A percentile compares a stretch with the other conserved stretches of the same genome.
These are phyloP conservation scores for Onygenales sp. DNA, from an alignment of 2,329 filamentous ascomycete species.

Conservation along the genomic window DNA sequence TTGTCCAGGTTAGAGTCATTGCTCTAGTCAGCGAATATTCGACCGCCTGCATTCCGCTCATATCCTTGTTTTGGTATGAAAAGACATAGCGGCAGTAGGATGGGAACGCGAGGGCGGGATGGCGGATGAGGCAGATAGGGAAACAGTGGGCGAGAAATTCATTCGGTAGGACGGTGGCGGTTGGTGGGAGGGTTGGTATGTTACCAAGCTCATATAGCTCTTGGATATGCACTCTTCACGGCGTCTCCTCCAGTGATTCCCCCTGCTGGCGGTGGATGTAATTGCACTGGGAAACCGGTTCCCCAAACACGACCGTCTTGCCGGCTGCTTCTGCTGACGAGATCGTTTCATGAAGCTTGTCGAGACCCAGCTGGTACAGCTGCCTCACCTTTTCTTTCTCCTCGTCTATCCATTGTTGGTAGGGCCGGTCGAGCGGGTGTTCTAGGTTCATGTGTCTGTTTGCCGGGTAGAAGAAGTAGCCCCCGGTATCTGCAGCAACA, in stretches of 20 bases:
- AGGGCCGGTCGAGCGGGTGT: constrained; percentile 9
- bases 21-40: constrained; percentile 12
- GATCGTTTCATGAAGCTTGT: constrained; percentile 16
- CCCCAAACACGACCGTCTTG: constrained; percentile 26
- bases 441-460: constrained; percentile 6
- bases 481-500: constrained; percentile 12
- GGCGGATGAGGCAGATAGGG: constrained; percentile 29
- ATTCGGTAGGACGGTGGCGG: constrained; percentile 25
- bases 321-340: constrained; percentile 13
- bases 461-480: constrained; percentile 21
- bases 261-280: background rate
- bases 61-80: constrained; percentile 8
- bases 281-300: constrained; percentile 14
- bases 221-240: constrained; percentile 8
- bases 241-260: background rate
- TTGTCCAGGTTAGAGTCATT: constrained; percentile 23
- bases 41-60: constrained; percentile 10
- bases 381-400: constrained; percentile 15
- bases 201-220: constrained; percentile 9
- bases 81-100: constrained; percentile 26
- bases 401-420: constrained; percentile 17
- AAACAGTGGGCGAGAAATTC: constrained; percentile 24
- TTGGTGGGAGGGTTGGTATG: constrained; percentile 20
- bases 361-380: constrained; percentile 18
- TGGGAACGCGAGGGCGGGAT: constrained; percentile 31